A percentile compares a stretch with the other conserved stretches of the same genome.
Conservation (phyloP, 257 asterid genomes). For the Gentiana straminea region DNA sequence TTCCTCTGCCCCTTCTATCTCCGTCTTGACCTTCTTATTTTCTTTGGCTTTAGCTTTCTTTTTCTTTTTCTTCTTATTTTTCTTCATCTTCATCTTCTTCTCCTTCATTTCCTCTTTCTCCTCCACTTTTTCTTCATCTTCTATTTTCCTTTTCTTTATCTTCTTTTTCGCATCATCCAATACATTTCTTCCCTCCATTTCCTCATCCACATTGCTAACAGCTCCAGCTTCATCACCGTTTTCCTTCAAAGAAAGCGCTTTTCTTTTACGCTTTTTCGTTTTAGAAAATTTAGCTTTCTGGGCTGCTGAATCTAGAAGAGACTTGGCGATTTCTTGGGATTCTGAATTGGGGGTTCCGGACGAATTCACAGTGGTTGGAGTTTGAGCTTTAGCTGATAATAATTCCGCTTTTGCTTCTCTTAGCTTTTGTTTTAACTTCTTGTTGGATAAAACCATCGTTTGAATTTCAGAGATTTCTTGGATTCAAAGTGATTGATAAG, state of each 20-base stretch:
- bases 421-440: slow-evolving; percentile 68
- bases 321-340: slow-evolving; percentile 15
- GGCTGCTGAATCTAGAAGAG: slow-evolving; percentile 10
- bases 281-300: slow-evolving; percentile 35
- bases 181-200: slow-evolving; percentile 11
- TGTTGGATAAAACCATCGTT: slow-evolving; percentile 65
- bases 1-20: slow-evolving; percentile 19
- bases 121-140: slow-evolving; percentile 18
- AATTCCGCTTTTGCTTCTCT: slow-evolving; percentile 56
- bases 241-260: slow-evolving; percentile 19
- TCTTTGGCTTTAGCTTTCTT: background rate
- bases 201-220: background rate
- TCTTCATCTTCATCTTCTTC: slow-evolving; percentile 31
- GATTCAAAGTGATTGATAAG: too few relatives aligned
- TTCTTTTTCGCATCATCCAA: slow-evolving; percentile 16
- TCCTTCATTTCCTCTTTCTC: slow-evolving; percentile 20
- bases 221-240: slow-evolving; percentile 17
- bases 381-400: slow-evolving; percentile 31
- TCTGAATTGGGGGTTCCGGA: slow-evolving; percentile 12
- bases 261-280: slow-evolving; percentile 47
- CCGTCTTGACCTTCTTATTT: slow-evolving; percentile 8
- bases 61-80: slow-evolving; percentile 19
- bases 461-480: background rate
- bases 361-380: slow-evolving; percentile 3
- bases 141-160: slow-evolving; percentile 37